phyloP scores from a whole-genome alignment of 2,329 filamentous ascomycete genomes.

The Fusarium oligoseptatum region DNA sequence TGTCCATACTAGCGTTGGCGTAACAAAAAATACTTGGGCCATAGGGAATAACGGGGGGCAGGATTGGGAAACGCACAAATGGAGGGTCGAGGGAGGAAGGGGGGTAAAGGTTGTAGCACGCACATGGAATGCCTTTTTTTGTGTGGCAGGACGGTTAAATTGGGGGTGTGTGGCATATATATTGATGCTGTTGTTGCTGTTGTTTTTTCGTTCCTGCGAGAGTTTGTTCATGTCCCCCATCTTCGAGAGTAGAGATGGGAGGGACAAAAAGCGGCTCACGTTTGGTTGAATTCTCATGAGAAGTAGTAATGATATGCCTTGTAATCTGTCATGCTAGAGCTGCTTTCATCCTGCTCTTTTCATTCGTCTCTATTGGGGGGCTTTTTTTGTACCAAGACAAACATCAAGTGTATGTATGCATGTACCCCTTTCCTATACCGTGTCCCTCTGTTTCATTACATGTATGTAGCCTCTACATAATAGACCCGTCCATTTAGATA shows the following conservation, averaged over 20 bases:
- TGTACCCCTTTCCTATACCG: not conserved
- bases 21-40: constrained; percentile 46
- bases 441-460: not conserved
- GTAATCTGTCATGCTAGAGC: constrained; percentile 13
- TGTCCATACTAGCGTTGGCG: constrained; percentile 49
- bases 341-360: not conserved
- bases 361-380: not conserved
- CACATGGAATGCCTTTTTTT: constrained; percentile 24
- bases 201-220: constrained; percentile 1
- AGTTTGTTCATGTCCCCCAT: constrained; percentile 13
- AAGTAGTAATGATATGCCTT: constrained; percentile 41
- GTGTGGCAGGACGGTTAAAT: constrained; percentile 10
- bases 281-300: constrained; percentile 32
- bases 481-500: not conserved
- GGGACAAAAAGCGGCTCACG: constrained; percentile 11
- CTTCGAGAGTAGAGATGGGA: constrained; percentile 3
- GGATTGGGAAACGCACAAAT: constrained; percentile 18
- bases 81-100: not conserved
- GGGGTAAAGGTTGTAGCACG: constrained; percentile 22
- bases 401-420: not conserved
- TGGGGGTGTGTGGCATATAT: constrained; percentile 28
- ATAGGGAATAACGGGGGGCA: constrained; percentile 14
- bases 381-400: not conserved
- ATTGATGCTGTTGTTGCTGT: constrained; percentile 11
- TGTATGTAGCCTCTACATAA: not conserved